These are phyloP conservation scores for Wolfiporia cocos DNA, from an alignment of 1,284 basidiomycete species.

Conservation along the genomic window DNA sequence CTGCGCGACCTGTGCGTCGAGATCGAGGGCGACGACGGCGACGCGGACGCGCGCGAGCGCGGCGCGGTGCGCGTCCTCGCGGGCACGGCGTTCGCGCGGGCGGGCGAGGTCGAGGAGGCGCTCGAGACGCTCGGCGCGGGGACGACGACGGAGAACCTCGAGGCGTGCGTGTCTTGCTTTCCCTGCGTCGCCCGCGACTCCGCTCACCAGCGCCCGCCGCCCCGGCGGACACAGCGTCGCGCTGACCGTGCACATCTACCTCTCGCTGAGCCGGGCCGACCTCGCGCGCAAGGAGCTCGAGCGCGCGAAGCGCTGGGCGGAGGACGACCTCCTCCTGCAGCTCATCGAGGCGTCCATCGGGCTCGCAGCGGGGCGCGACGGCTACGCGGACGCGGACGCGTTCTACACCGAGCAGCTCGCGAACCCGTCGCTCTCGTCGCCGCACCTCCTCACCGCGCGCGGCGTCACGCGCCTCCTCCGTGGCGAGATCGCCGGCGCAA, in stretches of 20 bases:
- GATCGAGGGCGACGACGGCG: conserved; percentile 72
- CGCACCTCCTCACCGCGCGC: conserved; percentile 75
- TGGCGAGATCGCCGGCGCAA: conserved; percentile 77
- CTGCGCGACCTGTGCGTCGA: conserved; percentile 84
- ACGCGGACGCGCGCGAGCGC: conserved; percentile 57
- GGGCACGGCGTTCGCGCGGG: conserved; percentile 78
- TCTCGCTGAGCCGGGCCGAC: conserved; percentile 5
- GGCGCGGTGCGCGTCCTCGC: conserved; percentile 73
- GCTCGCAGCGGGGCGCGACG: conserved; percentile 73
- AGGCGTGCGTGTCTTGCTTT: conserved; percentile 60
- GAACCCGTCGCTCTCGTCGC: conserved; percentile 75
- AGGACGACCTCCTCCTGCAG: conserved; percentile 86
- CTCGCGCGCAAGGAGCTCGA: conserved; percentile 57
- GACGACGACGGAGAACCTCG: conserved; percentile 70
- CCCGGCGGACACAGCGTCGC: conserved; percentile 10
- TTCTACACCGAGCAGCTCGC: conserved; percentile 92
- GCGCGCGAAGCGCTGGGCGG: conserved; percentile 77
- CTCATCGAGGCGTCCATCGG: conserved; percentile 86
- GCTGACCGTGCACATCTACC: conserved; percentile 5
- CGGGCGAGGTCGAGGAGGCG: conserved; percentile 86
- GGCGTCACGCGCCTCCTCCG: conserved; percentile 80
- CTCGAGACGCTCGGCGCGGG: conserved; percentile 77
- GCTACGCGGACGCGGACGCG: conserved; percentile 67
- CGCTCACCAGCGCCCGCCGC: not conserved
- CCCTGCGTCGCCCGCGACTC: not conserved